phyloP scores from a whole-genome alignment of 352 stramenopile species.

The Pythium rishiriense region DNA sequence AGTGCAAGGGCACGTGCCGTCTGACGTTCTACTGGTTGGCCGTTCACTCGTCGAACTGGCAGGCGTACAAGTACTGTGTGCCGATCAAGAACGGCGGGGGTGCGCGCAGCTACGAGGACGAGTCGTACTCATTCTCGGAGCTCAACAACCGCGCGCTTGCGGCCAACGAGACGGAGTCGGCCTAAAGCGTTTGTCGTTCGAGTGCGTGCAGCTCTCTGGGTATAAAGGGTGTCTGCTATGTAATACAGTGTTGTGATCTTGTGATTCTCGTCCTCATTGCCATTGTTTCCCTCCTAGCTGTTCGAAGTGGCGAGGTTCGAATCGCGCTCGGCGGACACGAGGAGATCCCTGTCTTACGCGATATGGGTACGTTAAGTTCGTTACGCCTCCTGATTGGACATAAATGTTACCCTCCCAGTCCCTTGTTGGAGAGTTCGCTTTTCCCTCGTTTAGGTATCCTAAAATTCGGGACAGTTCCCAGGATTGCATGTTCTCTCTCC shows the following conservation, averaged over 20 bases:
- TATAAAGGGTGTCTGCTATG: neutral
- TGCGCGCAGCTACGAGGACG: constrained; percentile 13
- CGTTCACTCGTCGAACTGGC: constrained; percentile 30
- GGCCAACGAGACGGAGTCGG: constrained; percentile 14
- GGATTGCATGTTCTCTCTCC: constrained; percentile 12
- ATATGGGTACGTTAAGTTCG: constrained; percentile 10
- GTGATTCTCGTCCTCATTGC: no score
- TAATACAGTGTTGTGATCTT: neutral
- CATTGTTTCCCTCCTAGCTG: no score
- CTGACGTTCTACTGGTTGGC: constrained; percentile 46
- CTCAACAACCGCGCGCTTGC: constrained; percentile 32
- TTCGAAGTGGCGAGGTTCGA: no score
- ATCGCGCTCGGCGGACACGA: no score
- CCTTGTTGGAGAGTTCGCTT: neutral
- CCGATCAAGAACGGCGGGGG: constrained; percentile 25
- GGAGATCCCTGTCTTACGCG: neutral
- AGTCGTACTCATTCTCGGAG: constrained; percentile 26
- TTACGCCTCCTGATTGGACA: constrained; percentile 10
- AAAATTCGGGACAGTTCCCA: constrained; percentile 17
- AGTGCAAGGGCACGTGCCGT: constrained; percentile 35
- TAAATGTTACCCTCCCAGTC: neutral
- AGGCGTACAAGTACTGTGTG: constrained; percentile 36
- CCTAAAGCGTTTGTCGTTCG: neutral
- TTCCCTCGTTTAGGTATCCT: constrained; percentile 2
- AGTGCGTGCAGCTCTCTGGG: neutral